Base-by-base conservation (phyloP, 768 basidiomycete genomes). In the Multifurca ochricompacta region DNA sequence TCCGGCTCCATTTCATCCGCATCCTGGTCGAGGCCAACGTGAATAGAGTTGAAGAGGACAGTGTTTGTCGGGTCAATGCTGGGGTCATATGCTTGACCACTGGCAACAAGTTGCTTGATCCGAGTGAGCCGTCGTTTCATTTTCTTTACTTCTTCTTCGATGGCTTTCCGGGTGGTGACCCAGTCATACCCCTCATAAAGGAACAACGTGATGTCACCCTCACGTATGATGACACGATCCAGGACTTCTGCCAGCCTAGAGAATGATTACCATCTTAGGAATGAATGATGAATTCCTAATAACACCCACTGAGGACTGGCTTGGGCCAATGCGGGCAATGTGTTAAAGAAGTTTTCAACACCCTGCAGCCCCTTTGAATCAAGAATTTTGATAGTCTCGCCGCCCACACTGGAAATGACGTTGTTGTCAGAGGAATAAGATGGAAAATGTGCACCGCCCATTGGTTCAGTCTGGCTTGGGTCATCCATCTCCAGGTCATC, bases 171-270 rank as follows among this genome's bases (percentile, higher is more conserved):
- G 3, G 96, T 99, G 44, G 76, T 76, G 1, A 66, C 69, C 94
- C 96, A 99, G 66, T 99, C 96, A 63, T 93, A 99, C 2, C 96
- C 96, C 53, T 93, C 91, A 64, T 96, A 89, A 3, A 99, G 75
- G 48, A 83, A 77, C 21, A 97, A 63, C 1, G 77, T 77, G 44
- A 87, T 67, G 59, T 87, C 77, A 50, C 79, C 81, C 39, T 86
- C 70, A 39, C 77, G 73, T 4, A 90, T 62, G 23, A 81, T 75
- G 53, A 87, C 63, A 27, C 71, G 76, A n/a, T 82, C 52, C 18
- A 45, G 39, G 5, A 45, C 48, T 10, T 54, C 57, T 43, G 48
- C 59, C 4, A 59, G 40, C 37, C 59, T 60, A 51, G 30, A 36
- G n/a, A 10, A 30, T 11, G 31, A 46, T 45, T 23, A 51, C 7